Evolutionary conservation across 257 asterid species (phyloP), one percentile per base, ranked within the genome.

Genomic region (Solanum tarijense): DNA sequence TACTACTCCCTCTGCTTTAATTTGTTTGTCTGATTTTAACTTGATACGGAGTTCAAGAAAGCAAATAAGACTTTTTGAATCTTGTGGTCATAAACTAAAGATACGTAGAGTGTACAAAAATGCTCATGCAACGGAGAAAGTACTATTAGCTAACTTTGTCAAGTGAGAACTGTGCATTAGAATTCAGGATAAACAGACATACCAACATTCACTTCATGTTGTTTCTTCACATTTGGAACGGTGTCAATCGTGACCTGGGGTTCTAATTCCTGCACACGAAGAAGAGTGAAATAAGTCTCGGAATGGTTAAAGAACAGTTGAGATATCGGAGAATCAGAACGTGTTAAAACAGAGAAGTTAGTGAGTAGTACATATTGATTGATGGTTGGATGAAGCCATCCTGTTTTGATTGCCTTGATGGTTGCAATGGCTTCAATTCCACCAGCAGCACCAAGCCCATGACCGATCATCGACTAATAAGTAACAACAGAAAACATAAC

Each of bases 401-500:
- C 98, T 2, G 98, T 94, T 31, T 90, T 94, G 83, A 95, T 93
- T 87, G 98, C 98, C 92, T 95, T 96, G 73, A 95, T 89, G 6
- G 98, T 94, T 88, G 97, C 99, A 90, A 96, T 94, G 76, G 98
- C 98, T 93, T 96, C 98, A 86, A 95, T 81, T 46, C 98, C 99
- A 62, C 99, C 97, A 79, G 96, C 94, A 86, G 98, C 99, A 25
- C 97, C 99, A 41, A 96, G 97, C 74, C 98, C 93, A 89, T 96
- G 99, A 83, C 98, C 99, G 34, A 95, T 96, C 95, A 96, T 93
- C 27, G 98, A 96, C 99, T 95, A 93, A 18, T 69, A 71, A 20
- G 27, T 41, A 72, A 38, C 72, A 36, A 31, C 27, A 58, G 18
- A 9, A 23, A n/a, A 73, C 3, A 12, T 34, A 34, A 34, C 81